Conservation (phyloP, 768 basidiomycete genomes). For the Lactifluus piperatus region DNA sequence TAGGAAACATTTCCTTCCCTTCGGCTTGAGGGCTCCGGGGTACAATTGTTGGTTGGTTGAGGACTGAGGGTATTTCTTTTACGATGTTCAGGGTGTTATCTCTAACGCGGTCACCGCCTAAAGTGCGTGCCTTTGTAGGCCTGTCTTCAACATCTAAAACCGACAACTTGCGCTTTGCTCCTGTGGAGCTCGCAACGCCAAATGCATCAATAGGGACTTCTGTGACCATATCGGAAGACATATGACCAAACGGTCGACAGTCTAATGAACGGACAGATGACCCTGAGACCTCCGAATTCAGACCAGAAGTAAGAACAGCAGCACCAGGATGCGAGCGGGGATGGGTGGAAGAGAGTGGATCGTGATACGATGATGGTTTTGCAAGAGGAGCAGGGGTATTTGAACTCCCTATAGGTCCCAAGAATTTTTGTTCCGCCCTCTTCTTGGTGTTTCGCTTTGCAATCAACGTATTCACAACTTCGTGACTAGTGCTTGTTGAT, state of each 20-base stretch:
- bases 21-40: background rate
- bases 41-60: background rate
- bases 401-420: slow-evolving; percentile 26
- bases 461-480: slow-evolving; percentile 56
- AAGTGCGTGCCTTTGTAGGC: slow-evolving; percentile 39
- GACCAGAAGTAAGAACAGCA: background rate
- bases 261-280: slow-evolving; percentile 24
- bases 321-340: background rate
- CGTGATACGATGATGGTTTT: background rate
- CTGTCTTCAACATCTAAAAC: slow-evolving; percentile 35
- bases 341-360: background rate
- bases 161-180: slow-evolving; percentile 46
- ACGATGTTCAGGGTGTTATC: slow-evolving; percentile 34
- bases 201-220: slow-evolving; percentile 40
- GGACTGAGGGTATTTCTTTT: slow-evolving; percentile 40
- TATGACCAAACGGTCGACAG: background rate
- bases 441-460: slow-evolving; percentile 53
- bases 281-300: background rate
- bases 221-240: slow-evolving; percentile 40
- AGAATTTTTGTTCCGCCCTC: slow-evolving; percentile 43
- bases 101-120: slow-evolving; percentile 59
- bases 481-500: slow-evolving; percentile 29
- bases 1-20: slow-evolving; percentile 16
- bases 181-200: slow-evolving; percentile 25
- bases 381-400: background rate